Evolutionary conservation across 371 early-diverging fungal genomes (phyloP).

Genomic region (Lichtheimia ornata): DNA sequence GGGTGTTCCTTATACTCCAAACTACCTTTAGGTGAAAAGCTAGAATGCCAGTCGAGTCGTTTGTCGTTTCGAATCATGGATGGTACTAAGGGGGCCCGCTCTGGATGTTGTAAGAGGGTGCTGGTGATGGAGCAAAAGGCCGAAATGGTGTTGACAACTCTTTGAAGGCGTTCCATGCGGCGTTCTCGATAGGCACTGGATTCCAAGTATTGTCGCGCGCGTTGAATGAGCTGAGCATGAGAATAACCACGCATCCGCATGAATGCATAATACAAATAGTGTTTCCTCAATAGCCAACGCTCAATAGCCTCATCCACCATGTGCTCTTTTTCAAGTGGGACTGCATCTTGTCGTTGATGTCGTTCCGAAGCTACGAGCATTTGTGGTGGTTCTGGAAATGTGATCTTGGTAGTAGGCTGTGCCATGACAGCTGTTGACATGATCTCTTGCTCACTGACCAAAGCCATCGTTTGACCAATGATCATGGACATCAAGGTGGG

Average conservation of each 20-base stretch:
- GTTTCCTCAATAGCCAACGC: neutral
- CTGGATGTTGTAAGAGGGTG: conserved; percentile 11
- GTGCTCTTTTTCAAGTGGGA: neutral
- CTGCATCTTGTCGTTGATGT: neutral
- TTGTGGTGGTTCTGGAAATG: neutral
- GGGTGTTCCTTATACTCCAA: too few species aligned
- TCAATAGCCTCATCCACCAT: neutral
- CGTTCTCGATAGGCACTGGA: neutral
- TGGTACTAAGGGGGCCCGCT: conserved; percentile 7
- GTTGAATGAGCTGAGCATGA: conserved; percentile 8
- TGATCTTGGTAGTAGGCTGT: neutral
- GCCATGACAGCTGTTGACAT: neutral
- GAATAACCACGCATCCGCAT: conserved; percentile 10
- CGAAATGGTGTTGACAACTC: neutral
- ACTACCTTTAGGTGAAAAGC: too few species aligned
- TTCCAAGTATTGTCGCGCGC: neutral
- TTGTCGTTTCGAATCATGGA: conserved; percentile 1
- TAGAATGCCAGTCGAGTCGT: neutral
- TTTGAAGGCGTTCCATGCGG: neutral
- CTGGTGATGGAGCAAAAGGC: conserved; percentile 7
- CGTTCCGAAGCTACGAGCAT: neutral
- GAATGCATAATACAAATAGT: conserved; percentile 13
- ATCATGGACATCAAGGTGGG: conserved; percentile 31
- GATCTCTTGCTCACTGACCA: neutral
- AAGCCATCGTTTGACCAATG: conserved; percentile 32